A percentile compares a stretch with the other conserved stretches of the same genome.
These are phyloP conservation scores for Excoecaria agallocha DNA, from an alignment of 345 rosid species.

Conservation along the genomic window DNA sequence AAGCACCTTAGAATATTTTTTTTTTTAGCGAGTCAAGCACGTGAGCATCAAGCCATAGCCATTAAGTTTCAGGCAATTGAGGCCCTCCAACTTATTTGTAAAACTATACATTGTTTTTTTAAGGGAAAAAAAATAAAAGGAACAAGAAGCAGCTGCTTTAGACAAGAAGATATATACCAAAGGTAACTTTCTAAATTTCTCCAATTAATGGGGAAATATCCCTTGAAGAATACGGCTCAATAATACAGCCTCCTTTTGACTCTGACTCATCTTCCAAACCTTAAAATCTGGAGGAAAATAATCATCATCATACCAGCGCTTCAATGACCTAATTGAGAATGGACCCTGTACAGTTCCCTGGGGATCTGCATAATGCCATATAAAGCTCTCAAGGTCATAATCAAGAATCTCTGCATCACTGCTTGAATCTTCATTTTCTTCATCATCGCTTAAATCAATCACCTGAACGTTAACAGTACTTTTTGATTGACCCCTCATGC, in stretches of 20 bases:
- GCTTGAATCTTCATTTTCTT: conserved; percentile 33
- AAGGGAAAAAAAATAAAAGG: too few relatives aligned
- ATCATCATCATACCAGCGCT: conserved; percentile 50
- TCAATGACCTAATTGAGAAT: conserved; percentile 53
- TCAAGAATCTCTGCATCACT: conserved; percentile 13
- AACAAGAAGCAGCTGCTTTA: too few relatives aligned
- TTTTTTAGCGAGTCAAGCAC: too few relatives aligned
- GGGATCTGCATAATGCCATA: conserved; percentile 73
- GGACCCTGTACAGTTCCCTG: conserved; percentile 60
- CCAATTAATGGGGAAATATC: conserved; percentile 10
- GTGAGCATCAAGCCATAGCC: too few relatives aligned
- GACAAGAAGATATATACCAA: too few relatives aligned
- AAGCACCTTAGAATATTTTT: too few relatives aligned
- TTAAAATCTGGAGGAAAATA: conserved; percentile 56
- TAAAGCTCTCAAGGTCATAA: conserved; percentile 21
- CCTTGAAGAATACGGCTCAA: conserved; percentile 37
- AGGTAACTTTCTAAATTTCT: neutral
- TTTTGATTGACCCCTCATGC: neutral
- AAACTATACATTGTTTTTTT: too few relatives aligned
- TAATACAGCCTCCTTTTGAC: conserved; percentile 40
- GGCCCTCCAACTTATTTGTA: too few relatives aligned
- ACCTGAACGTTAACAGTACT: neutral
- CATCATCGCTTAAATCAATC: conserved; percentile 20
- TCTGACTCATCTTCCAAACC: conserved; percentile 66
- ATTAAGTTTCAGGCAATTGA: too few relatives aligned